Conservation (phyloP, 192 early-diverging fungal species). For the Coemansia sp. region DNA sequence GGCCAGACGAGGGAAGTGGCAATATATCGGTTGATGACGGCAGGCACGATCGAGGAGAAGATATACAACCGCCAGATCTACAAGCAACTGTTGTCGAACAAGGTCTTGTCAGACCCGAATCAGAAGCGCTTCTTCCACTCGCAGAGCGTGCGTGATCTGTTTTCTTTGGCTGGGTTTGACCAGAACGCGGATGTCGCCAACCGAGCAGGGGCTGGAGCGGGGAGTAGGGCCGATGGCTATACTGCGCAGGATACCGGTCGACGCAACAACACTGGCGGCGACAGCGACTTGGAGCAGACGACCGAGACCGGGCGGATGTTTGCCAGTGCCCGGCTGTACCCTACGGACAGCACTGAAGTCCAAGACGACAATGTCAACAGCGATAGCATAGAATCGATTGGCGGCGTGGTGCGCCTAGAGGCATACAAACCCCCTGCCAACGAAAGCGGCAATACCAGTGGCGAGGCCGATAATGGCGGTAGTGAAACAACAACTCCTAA, state of each 20-base stretch:
- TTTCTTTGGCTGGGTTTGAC: conserved; percentile 63
- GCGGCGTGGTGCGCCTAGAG: conserved; percentile 31
- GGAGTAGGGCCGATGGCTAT: neutral
- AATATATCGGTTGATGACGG: conserved; percentile 95
- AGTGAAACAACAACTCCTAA: neutral
- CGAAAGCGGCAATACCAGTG: conserved; percentile 4
- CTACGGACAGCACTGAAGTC: neutral
- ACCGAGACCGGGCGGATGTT: conserved; percentile 92
- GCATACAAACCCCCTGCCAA: conserved; percentile 11
- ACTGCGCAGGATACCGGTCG: neutral
- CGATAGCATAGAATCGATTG: conserved; percentile 18
- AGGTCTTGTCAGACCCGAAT: conserved; percentile 88
- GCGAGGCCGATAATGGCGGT: neutral
- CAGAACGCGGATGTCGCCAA: neutral
- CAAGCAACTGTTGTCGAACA: conserved; percentile 97
- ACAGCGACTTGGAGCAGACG: conserved; percentile 3
- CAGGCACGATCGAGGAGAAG: conserved; percentile 93
- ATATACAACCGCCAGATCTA: conserved; percentile 98
- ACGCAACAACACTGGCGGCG: conserved; percentile 47
- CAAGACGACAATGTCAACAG: conserved; percentile 1
- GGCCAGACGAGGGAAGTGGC: conserved; percentile 88
- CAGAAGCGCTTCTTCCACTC: conserved; percentile 90
- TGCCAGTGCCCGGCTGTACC: conserved; percentile 64
- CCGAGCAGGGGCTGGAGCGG: neutral
- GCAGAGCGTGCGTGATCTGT: conserved; percentile 83